phyloP scores from a whole-genome alignment of 2,329 filamentous ascomycete species.

The Colletotrichum orbiculare region DNA sequence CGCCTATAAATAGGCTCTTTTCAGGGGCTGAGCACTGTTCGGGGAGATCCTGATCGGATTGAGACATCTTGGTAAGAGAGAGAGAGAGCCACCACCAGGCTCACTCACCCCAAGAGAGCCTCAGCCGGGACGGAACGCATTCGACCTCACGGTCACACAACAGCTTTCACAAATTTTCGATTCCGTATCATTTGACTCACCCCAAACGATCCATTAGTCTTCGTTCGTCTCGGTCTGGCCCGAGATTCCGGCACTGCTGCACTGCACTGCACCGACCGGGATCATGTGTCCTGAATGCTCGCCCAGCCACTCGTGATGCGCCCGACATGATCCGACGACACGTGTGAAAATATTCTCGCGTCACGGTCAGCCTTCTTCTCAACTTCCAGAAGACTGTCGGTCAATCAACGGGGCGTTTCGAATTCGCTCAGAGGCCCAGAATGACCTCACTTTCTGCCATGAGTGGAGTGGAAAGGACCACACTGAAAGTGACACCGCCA shows the following conservation, averaged over 20 bases:
- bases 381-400: not conserved
- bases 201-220: not conserved
- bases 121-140: not conserved
- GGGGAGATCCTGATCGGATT: constrained; percentile 18
- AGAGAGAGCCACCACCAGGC: not conserved
- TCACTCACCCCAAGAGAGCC: not conserved
- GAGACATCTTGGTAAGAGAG: not conserved
- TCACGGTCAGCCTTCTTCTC: too few species aligned
- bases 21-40: constrained; percentile 1
- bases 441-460: not conserved
- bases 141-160: too few species aligned
- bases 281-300: constrained; percentile 1
- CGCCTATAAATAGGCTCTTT: constrained; percentile 28
- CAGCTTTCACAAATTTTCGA: too few species aligned
- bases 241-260: not conserved
- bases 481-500: too few species aligned
- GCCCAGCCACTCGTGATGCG: constrained; percentile 9
- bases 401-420: not conserved
- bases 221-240: too few species aligned
- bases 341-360: not conserved
- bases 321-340: constrained; percentile 5
- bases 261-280: constrained; percentile 14
- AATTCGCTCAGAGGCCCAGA: not conserved
- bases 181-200: not conserved
- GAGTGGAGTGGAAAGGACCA: not conserved